A percentile compares a stretch with the other conserved stretches of the same genome.
These are phyloP conservation scores for Lachnellula cervina DNA, from an alignment of 2,329 filamentous ascomycete genomes.

Conservation along the genomic window DNA sequence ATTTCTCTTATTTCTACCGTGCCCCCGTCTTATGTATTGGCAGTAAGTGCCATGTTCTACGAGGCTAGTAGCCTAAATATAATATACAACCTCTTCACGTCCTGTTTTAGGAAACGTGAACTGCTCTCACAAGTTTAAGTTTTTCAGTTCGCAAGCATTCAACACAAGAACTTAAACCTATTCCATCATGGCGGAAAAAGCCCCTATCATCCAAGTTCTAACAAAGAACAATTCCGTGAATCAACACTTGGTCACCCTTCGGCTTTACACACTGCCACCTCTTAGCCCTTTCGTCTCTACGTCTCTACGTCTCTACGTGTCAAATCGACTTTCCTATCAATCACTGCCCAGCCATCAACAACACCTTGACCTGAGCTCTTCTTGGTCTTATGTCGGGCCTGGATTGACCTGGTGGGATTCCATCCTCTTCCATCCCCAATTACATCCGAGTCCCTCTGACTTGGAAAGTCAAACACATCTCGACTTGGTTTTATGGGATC, in stretches of 20 bases:
- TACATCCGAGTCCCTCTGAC: slow-evolving; percentile 18
- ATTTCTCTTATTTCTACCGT: neutral
- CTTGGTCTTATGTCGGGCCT: slow-evolving; percentile 17
- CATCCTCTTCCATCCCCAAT: slow-evolving; percentile 23
- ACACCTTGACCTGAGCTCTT: slow-evolving; percentile 24
- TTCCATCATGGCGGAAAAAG: neutral
- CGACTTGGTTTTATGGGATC: slow-evolving; percentile 25
- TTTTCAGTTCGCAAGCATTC: neutral
- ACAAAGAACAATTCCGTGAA: slow-evolving; percentile 22
- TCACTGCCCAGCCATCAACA: slow-evolving; percentile 16
- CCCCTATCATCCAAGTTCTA: slow-evolving; percentile 20
- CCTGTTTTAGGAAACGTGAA: neutral
- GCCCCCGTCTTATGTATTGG: no score
- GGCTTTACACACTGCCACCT: slow-evolving; percentile 12
- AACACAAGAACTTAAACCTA: neutral
- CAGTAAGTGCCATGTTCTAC: no score
- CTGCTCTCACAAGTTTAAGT: no score
- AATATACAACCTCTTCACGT: neutral
- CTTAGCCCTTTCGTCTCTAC: slow-evolving; percentile 7
- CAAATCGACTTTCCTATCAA: slow-evolving; percentile 18
- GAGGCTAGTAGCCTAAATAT: neutral
- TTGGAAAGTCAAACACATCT: slow-evolving; percentile 24
- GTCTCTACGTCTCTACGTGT: slow-evolving; percentile 17
- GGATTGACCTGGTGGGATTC: slow-evolving; percentile 22
- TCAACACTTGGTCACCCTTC: slow-evolving; percentile 22